Evolutionary conservation across 2,329 filamentous ascomycete genomes (phyloP).

Genomic region (Fusarium brachygibbosum): DNA sequence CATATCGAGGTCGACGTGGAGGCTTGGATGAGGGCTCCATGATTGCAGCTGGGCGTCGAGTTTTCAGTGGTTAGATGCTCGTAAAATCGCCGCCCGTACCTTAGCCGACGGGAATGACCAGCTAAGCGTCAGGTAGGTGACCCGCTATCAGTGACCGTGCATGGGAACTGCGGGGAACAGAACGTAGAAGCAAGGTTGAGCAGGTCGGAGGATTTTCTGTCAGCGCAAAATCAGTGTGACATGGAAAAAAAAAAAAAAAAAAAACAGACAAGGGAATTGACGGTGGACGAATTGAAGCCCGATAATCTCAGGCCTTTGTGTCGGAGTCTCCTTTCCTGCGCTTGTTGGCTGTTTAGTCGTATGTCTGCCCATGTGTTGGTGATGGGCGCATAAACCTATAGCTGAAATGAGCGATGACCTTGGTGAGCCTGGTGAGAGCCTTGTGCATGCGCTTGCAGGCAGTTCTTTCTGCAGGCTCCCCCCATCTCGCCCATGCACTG

Average conservation of each 20-base stretch:
- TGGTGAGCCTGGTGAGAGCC: constrained; percentile 22
- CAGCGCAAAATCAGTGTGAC: constrained; percentile 19
- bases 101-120: constrained; percentile 54
- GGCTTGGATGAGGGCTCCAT: constrained; percentile 51
- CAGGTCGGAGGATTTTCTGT: constrained; percentile 21
- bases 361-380: constrained; percentile 13
- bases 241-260: neutral
- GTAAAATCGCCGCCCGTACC: constrained; percentile 52
- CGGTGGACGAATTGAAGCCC: neutral
- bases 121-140: constrained; percentile 28
- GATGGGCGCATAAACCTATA: constrained; percentile 14
- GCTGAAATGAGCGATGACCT: constrained; percentile 22
- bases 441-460: constrained; percentile 49
- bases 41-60: constrained; percentile 52
- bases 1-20: constrained; percentile 56
- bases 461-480: constrained; percentile 22
- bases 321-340: constrained; percentile 2
- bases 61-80: constrained; percentile 55
- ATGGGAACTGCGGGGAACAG: constrained; percentile 37
- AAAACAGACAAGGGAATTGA: too few species aligned
- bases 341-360: constrained; percentile 8
- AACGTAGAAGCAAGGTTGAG: constrained; percentile 12
- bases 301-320: neutral
- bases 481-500: constrained; percentile 15
- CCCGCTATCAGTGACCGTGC: constrained; percentile 43